Percentiles rank a stretch among this genome's conserved stretches.
Evolutionary conservation across 1,284 basidiomycete genomes (phyloP).

Genomic region (Pseudomicrostroma phylloplanum): DNA sequence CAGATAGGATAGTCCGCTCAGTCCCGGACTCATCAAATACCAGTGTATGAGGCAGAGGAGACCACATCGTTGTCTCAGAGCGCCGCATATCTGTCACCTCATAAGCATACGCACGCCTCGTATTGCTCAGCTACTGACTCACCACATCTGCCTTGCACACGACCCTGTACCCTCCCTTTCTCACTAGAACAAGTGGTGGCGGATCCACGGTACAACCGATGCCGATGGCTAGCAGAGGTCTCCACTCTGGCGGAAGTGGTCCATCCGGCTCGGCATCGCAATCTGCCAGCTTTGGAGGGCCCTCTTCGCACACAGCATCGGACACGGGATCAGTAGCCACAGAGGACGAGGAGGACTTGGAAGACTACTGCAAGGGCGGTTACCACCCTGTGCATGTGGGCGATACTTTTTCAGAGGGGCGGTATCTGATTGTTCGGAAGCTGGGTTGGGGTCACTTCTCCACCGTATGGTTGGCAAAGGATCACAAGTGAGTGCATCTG

Average conservation of each 20-base stretch:
- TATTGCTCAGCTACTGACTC: not conserved
- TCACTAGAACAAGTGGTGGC: not conserved
- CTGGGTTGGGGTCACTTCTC: slow-evolving; percentile 96
- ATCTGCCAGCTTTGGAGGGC: slow-evolving; percentile 16
- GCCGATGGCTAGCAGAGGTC: slow-evolving; percentile 21
- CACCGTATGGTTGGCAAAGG: slow-evolving; percentile 52
- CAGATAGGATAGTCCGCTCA: too few relatives aligned
- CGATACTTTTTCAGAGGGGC: slow-evolving; percentile 77
- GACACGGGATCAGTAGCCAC: slow-evolving; percentile 41
- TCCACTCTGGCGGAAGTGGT: slow-evolving; percentile 10
- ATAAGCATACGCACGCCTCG: not conserved
- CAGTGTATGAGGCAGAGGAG: not conserved
- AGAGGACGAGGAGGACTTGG: slow-evolving; percentile 53
- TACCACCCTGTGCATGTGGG: slow-evolving; percentile 92
- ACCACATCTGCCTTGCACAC: not conserved
- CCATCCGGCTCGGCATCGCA: not conserved
- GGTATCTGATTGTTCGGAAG: slow-evolving; percentile 88
- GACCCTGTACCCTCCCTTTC: not conserved
- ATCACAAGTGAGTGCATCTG: slow-evolving; percentile 31
- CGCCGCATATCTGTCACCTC: not conserved
- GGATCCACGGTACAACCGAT: slow-evolving; percentile 13
- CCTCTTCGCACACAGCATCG: slow-evolving; percentile 26
- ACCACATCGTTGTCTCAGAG: not conserved
- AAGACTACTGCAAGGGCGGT: slow-evolving; percentile 59
- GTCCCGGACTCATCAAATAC: not conserved